Percentiles rank a stretch among this genome's conserved stretches.
Conservation (phyloP, 768 basidiomycete species). For the Inosperma sp. region DNA sequence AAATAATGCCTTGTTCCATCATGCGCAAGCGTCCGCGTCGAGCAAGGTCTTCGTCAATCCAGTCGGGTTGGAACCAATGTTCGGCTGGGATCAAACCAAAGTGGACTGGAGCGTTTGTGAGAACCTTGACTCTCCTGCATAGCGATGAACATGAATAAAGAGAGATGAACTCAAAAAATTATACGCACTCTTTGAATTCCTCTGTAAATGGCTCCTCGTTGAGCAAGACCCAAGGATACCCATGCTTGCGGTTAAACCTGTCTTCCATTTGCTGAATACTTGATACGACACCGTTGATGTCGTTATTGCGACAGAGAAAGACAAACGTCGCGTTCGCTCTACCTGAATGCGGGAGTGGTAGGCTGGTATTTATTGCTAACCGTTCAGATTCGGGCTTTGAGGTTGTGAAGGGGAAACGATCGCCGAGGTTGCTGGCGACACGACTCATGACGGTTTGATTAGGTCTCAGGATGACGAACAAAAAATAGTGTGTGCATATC, state of each 20-base stretch:
- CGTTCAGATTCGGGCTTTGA: too few species aligned
- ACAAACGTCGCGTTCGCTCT: constrained; percentile 78
- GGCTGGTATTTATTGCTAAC: neutral
- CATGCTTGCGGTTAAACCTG: constrained; percentile 71
- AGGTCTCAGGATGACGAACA: constrained; percentile 39
- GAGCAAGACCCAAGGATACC: constrained; percentile 80
- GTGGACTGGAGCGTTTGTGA: constrained; percentile 55
- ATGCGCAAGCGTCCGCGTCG: constrained; percentile 55
- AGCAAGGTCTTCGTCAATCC: constrained; percentile 73
- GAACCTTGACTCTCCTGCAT: constrained; percentile 43
- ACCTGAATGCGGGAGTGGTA: neutral
- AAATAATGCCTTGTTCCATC: constrained; percentile 57
- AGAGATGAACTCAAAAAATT: neutral
- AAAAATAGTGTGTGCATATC: constrained; percentile 54
- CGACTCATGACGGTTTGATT: neutral
- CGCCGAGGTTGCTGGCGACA: neutral
- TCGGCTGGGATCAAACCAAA: constrained; percentile 71
- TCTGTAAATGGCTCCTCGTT: constrained; percentile 77
- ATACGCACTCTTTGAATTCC: constrained; percentile 58
- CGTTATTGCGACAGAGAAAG: constrained; percentile 58
- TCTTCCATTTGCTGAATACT: constrained; percentile 73
- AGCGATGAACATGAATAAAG: neutral
- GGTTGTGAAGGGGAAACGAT: neutral
- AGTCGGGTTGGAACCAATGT: constrained; percentile 79
- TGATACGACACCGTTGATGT: constrained; percentile 47